Base-by-base conservation (phyloP, 768 basidiomycete genomes). In the Lactarius quietus region DNA sequence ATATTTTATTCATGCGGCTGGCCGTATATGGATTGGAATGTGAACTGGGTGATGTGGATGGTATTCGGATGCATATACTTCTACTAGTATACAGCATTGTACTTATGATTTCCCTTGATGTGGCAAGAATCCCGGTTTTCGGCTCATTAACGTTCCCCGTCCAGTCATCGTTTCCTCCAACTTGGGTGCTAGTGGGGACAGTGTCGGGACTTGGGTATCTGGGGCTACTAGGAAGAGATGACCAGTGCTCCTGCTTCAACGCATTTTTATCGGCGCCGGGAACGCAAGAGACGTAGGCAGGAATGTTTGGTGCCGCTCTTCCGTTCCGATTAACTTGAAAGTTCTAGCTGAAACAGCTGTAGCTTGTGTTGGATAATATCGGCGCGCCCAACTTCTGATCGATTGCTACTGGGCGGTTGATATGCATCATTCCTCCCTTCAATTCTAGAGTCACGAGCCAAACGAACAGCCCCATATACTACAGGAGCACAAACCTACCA, bases 1-100 rank as follows among this genome's bases (percentile, higher is more conserved):
- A 48, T 7, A 31, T 57, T 31, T 39, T 58, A 66, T 62, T 62
- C 65, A 66, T 62, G 65, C 65, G 65, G 65, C 65, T 62, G 65
- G 65, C 51, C 28, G 56, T 56, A 65, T 38, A 35, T 38, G 48
- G 8, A 43, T 62, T 53, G 65, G 64, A 57, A 65, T 61, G 43
- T 54, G 36, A 48, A 48, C 12, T 26, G 12, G 45, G 23, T 15
- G 45, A 48, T 48, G n/a, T n/a, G n/a, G n/a, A n/a, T n/a, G n/a
- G n/a, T n/a, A n/a, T n/a, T n/a, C n/a, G n/a, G n/a, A n/a, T n/a
- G n/a, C n/a, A n/a, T n/a, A n/a, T n/a, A n/a, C 43, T 43, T 43
- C 20, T n/a, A 33, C 33, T 33, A 33, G 33, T 3, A 43, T 43
- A 9, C 8, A n/a, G 43, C 5, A 48, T 10, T 23, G 9, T 45